phyloP scores from a whole-genome alignment of 1,284 basidiomycete species.

The Hemileia vastatrix region DNA sequence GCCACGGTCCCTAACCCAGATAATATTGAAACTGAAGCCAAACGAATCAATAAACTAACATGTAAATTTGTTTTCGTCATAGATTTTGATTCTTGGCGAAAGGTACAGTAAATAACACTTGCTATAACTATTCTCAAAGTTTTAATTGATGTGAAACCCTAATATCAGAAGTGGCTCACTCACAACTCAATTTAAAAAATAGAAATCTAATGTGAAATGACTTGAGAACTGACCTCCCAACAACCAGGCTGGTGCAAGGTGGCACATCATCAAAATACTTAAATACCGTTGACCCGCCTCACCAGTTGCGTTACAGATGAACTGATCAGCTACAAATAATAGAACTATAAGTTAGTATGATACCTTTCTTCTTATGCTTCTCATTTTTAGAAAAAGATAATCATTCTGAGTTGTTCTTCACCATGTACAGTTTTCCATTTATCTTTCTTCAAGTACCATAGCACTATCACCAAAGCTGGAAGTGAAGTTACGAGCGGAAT shows the following conservation, averaged over 20 bases:
- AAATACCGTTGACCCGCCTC: not conserved
- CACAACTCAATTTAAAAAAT: no score
- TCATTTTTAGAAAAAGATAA: no score
- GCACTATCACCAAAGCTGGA: not conserved
- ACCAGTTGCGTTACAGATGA: not conserved
- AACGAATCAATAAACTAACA: not conserved
- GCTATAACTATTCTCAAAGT: not conserved
- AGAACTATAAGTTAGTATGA: no score
- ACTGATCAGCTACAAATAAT: not conserved
- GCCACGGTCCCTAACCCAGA: not conserved
- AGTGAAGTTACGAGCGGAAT: not conserved
- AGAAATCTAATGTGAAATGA: no score
- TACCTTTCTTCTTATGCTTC: no score
- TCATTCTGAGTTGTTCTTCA: no score
- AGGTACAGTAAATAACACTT: not conserved
- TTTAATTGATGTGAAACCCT: not conserved
- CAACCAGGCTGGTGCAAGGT: not conserved
- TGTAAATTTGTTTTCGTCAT: not conserved
- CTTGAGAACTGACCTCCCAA: not conserved
- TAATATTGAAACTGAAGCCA: not conserved
- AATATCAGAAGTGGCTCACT: not conserved
- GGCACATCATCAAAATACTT: not conserved
- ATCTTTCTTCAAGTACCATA: not conserved
- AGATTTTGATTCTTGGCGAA: not conserved
- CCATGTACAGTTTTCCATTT: slow-evolving; percentile 1